Base-by-base conservation (phyloP, 805 yeast species). In the Ogataea methanolica region DNA sequence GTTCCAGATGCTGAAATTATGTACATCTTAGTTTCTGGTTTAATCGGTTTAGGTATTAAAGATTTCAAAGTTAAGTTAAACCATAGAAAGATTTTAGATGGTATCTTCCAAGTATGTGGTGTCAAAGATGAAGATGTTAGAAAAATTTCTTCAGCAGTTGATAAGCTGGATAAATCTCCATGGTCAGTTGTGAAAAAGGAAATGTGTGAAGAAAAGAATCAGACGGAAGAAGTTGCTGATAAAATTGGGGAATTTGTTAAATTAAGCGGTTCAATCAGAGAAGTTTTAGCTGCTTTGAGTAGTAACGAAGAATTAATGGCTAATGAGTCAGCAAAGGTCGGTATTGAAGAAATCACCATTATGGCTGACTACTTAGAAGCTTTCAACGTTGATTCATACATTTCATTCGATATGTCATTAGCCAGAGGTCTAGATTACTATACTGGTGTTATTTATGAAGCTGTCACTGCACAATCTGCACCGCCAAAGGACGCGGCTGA, bases 361-460 rank as follows among this genome's bases (percentile, higher is more conserved):
- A 77, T 88, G 64, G 83, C 87, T 50, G 84, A 81, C 37, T 94
- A 88, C 59, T 76, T 85, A 14, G 88, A 88, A 54, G 95, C 97
- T 6, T 89, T 89, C 60, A 86, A 76, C n/a, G 82, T 89, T 53
- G 76, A 76, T 45, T 53, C 74, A 14, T 79, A 68, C 67, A 74
- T 89, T 51, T 84, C 92, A 12, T 92, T 94, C 58, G 99, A 94
- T 69, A 76, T 94, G 68, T 91, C 98, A 3, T 75, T 94, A 55
- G 99, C 99, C 38, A 83, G 99, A 75, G 99, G 99, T 43, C 79
- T 94, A 60, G 99, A 94, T 70, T 94, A 94, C 70, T 94, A 94
- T 72, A 94, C 99, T 14, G 99, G 99, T 36, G 77, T 94, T 55
- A 94, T 94, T 56, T 94, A 90, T 69, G 99, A 94, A 70, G 96